Base-by-base conservation (phyloP, 257 asterid genomes). In the Verbascum thapsus region DNA sequence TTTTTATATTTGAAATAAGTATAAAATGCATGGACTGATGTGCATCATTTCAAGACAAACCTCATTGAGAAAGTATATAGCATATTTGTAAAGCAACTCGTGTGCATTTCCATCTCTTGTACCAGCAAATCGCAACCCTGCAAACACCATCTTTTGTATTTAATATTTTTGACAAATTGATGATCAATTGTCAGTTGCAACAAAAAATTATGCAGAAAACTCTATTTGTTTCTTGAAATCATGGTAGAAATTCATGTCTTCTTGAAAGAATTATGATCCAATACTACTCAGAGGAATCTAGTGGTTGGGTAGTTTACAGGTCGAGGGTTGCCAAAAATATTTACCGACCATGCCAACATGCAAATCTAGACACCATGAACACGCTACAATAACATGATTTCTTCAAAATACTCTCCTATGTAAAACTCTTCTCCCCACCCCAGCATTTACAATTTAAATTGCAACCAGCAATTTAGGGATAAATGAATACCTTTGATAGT, bases 111-210 rank as follows among this genome's bases (percentile, higher is more conserved):
- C 95, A 81, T 94, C 96, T 66, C 90, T 81, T 42, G 95, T 89
- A 70, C 99, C 99, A 55, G 99, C 97, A 84, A 84, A 94, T 73
- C 95, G 85, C 77, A 94, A 73, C 62, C 97, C 99, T 94, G 80
- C 63, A 71, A 73, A 65, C 37, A 52, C 18, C 62, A 68, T 67
- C 4, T 48, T 19, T 49, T 30, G 26, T 34, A 42, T 10, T 47
- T 12, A 16, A 47, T 15, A 32, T 18, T 16, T 42, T 58, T 26
- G 34, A 61, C 41, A 44, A 65, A 68, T 55, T 26, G 45, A 53
- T 47, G 43, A 55, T 39, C 35, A 56, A 59, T 43, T 35, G 10
- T 12, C 44, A 53, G 58, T 60, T 18, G 67, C 55, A n/a, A 39
- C 48, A 62, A 8, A 68, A 48, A 51, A 51, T 49, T 23, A 50